A percentile compares a stretch with the other conserved stretches of the same genome.
Conservation (phyloP, 306 rosid species). For the Quercus wislizeni region DNA sequence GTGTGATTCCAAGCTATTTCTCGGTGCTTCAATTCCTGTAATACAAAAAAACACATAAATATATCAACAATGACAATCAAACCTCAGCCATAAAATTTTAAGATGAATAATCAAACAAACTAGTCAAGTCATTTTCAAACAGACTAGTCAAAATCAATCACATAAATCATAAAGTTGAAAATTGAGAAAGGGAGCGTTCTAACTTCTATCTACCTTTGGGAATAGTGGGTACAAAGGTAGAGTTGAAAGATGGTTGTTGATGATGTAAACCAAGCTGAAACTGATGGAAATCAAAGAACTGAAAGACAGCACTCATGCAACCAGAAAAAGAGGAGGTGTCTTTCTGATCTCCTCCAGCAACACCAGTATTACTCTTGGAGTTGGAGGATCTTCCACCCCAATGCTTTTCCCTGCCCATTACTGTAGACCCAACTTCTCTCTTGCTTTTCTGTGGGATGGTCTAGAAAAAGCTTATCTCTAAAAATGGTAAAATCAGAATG, state of each 20-base stretch:
- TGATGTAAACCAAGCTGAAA: slow-evolving; percentile 39
- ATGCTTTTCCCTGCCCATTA: slow-evolving; percentile 67
- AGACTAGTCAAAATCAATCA: neutral
- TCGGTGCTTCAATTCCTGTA: slow-evolving; percentile 80
- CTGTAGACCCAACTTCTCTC: neutral
- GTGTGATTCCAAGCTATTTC: slow-evolving; percentile 77
- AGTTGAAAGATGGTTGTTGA: slow-evolving; percentile 32
- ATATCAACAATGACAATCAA: no score
- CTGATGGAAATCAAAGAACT: slow-evolving; percentile 77
- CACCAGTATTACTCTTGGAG: slow-evolving; percentile 34
- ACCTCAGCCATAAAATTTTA: no score
- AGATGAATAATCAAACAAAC: no score
- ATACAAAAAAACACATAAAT: slow-evolving; percentile 20
- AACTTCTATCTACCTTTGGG: slow-evolving; percentile 41
- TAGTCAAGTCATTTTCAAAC: no score
- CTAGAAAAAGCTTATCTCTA: slow-evolving; percentile 8
- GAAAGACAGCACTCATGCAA: slow-evolving; percentile 84
- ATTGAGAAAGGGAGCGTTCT: neutral
- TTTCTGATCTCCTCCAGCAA: slow-evolving; percentile 11
- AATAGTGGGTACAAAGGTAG: slow-evolving; percentile 18
- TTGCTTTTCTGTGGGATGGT: slow-evolving; percentile 1
- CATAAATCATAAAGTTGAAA: slow-evolving; percentile 1
- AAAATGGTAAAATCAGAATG: slow-evolving; percentile 18
- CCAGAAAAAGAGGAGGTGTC: slow-evolving; percentile 49
- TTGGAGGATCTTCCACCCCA: slow-evolving; percentile 54